Conservation (phyloP, 164 flowering plant genomes). For the Piper longum region DNA sequence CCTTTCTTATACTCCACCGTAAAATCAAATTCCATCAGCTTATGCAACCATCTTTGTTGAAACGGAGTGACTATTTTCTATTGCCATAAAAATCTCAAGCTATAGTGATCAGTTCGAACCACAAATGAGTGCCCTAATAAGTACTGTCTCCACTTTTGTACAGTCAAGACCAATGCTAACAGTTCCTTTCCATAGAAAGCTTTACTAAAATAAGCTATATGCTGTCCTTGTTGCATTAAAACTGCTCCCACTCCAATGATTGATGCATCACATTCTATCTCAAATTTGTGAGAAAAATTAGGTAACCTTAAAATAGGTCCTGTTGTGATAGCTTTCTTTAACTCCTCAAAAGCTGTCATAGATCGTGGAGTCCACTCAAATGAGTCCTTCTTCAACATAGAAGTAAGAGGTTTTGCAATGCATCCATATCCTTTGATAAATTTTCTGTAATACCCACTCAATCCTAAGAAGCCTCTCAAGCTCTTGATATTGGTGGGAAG, state of each 20-base stretch:
- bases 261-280: slow-evolving; percentile 1
- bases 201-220: slow-evolving; percentile 1
- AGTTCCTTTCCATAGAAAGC: slow-evolving; percentile 3
- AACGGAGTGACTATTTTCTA: too few relatives aligned
- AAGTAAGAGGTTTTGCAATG: not conserved
- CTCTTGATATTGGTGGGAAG: not conserved
- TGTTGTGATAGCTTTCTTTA: not conserved
- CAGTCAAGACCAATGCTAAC: not conserved
- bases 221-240: not conserved
- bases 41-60: too few relatives aligned
- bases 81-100: too few relatives aligned
- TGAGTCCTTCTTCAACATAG: slow-evolving; percentile 1
- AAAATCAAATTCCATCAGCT: too few relatives aligned
- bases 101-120: too few relatives aligned
- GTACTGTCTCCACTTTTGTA: not conserved
- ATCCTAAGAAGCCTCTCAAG: slow-evolving; percentile 1
- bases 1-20: too few relatives aligned
- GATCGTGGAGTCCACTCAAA: not conserved
- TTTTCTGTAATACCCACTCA: slow-evolving; percentile 4
- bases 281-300: not conserved
- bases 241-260: slow-evolving; percentile 1
- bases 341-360: not conserved
- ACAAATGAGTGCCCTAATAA: not conserved
- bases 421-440: not conserved
- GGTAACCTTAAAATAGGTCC: not conserved